phyloP scores from a whole-genome alignment of 176 grass and related monocot genomes.

The Aegilops umbellulata region DNA sequence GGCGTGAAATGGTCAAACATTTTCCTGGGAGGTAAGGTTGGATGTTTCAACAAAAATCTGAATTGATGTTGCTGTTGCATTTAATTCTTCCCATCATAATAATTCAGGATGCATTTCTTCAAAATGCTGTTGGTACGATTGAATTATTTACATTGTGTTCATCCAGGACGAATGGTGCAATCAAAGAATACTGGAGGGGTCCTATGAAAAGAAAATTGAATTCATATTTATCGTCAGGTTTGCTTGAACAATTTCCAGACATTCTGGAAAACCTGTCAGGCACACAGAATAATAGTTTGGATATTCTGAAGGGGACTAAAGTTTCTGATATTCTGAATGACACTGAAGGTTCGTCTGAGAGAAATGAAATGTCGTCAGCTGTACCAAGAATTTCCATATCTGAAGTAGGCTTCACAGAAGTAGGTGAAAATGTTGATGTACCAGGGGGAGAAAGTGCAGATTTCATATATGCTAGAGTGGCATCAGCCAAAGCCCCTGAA shows the following conservation, averaged over 20 bases:
- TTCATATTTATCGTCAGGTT: constrained; percentile 49
- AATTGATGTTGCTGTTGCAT: neutral
- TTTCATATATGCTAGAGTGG: neutral
- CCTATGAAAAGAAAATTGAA: constrained; percentile 49
- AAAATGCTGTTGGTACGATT: constrained; percentile 26
- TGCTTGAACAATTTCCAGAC: constrained; percentile 39
- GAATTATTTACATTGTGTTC: constrained; percentile 5
- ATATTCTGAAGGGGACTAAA: constrained; percentile 17
- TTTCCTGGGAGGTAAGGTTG: constrained; percentile 65
- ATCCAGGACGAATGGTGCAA: constrained; percentile 48
- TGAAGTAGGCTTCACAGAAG: constrained; percentile 31
- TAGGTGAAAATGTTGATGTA: constrained; percentile 30
- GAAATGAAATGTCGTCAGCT: constrained; percentile 18
- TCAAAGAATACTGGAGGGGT: constrained; percentile 55
- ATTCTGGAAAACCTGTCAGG: constrained; percentile 16
- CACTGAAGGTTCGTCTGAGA: neutral
- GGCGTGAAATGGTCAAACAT: constrained; percentile 57
- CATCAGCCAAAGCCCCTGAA: constrained; percentile 26
- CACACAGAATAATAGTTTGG: constrained; percentile 15
- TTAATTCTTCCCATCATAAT: neutral
- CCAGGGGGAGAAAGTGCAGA: constrained; percentile 21
- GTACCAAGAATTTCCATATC: constrained; percentile 17
- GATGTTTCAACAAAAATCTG: constrained; percentile 8
- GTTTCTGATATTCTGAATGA: neutral
- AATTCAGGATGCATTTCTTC: constrained; percentile 18